Conservation (phyloP, 2,329 filamentous ascomycete genomes). For the Ceratocystis destructans region DNA sequence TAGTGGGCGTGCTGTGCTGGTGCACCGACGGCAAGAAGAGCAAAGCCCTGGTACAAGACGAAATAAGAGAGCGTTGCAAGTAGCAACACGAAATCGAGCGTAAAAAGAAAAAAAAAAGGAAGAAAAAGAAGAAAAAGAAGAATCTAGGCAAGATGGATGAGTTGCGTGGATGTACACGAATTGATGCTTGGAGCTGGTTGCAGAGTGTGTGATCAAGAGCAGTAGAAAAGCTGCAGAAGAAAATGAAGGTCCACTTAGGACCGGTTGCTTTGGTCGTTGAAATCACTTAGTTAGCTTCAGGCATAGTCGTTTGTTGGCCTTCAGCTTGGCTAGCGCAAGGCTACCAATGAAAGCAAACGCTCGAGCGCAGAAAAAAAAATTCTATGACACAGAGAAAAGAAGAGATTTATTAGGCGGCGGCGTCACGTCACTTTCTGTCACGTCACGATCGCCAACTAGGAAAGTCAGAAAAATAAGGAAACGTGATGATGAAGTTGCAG, state of each 20-base stretch:
- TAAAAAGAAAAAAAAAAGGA: not conserved
- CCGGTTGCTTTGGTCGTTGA: not conserved
- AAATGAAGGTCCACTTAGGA: conserved; percentile 1
- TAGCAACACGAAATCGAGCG: not conserved
- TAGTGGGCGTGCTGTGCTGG: not conserved
- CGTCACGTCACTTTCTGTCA: not conserved
- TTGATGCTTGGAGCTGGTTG: not conserved
- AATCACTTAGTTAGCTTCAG: too few relatives aligned
- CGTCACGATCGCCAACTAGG: not conserved
- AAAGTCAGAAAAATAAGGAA: not conserved
- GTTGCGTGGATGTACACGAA: too few relatives aligned
- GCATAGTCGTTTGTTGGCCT: not conserved
- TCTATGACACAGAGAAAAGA: not conserved
- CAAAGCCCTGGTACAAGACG: not conserved
- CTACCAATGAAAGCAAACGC: not conserved
- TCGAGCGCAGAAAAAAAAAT: not conserved
- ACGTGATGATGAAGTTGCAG: not conserved
- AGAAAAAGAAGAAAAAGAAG: not conserved
- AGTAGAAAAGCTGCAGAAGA: not conserved
- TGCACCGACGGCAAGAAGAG: not conserved
- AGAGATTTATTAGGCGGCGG: not conserved
- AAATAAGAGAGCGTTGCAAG: not conserved
- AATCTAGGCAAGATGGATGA: too few relatives aligned
- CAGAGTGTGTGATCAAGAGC: not conserved
- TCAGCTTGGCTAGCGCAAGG: conserved; percentile 5